Evolutionary conservation across 176 grass and related monocot species (phyloP), one percentile per base, ranked within the genome.

Genomic region (Triticum turgidum): DNA sequence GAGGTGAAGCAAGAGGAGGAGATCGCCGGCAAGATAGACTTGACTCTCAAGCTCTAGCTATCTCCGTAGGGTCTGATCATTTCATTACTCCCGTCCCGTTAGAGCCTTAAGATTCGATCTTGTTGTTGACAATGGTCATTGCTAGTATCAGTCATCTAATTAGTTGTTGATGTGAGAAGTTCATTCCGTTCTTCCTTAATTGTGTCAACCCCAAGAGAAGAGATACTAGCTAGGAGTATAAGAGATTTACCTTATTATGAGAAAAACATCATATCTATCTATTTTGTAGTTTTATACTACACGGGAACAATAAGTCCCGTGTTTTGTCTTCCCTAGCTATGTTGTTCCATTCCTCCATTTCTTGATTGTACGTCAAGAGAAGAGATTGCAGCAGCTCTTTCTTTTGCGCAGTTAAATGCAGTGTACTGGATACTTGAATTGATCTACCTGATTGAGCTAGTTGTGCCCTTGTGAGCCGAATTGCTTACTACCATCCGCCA

Each of bases 1-100:
- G 68, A 89, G 54, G 76, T 1, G 56, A 41, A 39, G 76, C 29
- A 37, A 30, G 30, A 73, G 32, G 39, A 66, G 61, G 86, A 80
- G 59, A 58, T 12, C 11, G 17, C 70, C 44, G 54, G 42, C 67
- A 73, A 54, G 7, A 58, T 89, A 58, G 87, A 89, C 87, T 61
- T 89, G 18, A 80, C 83, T n/a, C 82, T 89, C n/a, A 89, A 24
- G 76, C 87, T 89, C 24, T 89, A 89, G 58, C 54, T 59, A 59
- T 4, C 6, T 65, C 29, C 12, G 5, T 83, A 72, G 64, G 80
- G 35, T 61, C 2, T 62, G n/a, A 62, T 72, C 78, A 82, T 58
- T 56, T 76, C 42, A n/a, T 52, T 63, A 18, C 51, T 54, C 15
- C 15, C 51, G 14, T 54, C 15, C 15, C 51, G 14, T 78, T 47